Base-by-base conservation (phyloP, 768 basidiomycete genomes). In the Tricholoma terreum region DNA sequence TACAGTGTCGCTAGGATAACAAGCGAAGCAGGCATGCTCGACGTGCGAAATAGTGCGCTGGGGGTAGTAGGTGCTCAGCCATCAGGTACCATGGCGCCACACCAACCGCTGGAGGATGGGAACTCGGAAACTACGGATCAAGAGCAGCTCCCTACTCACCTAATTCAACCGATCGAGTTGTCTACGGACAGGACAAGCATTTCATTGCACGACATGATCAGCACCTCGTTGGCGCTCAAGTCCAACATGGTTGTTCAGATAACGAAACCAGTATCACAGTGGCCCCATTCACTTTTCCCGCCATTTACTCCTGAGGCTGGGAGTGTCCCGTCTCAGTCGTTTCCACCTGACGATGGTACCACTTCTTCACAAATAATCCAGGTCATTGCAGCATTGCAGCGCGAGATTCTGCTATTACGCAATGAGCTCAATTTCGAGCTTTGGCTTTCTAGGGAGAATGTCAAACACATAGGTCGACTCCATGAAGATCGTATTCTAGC, bases 391-490 rank as follows among this genome's bases (percentile, higher is more conserved):
- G 78, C 75, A 6, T 74, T 94, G 57, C 92, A 94, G 69, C 78
- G 87, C 43, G 90, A 94, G 65, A 78, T 89, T 1, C 69, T 92
- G 2, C 70, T 92, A 27, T 75, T 94, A 27, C 79, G 87, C 50
- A 91, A 85, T 66, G 91, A 94, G 61, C 82, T 94, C 40, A 91
- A 92, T 66, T 91, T 93, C 58, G 89, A 94, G 72, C 75, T 87
- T 22, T 94, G 91, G 89, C 74, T 89, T 40, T 85, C 89, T 56
- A 79, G 89, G 60, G 86, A 92, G 70, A 91, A 92, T 57, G 80
- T 88, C 52, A 84, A 85, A 66, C 90, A 93, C 65, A 88, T 94
- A 50, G 89, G 87, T n/a, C 80, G 86, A 38, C 73, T 94, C 42
- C 87, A 90, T 63, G 81, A 87, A 61, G 86, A 90, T 61, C 84